These are phyloP conservation scores for Sherardia arvensis DNA, from an alignment of 257 asterid species.

Conservation along the genomic window DNA sequence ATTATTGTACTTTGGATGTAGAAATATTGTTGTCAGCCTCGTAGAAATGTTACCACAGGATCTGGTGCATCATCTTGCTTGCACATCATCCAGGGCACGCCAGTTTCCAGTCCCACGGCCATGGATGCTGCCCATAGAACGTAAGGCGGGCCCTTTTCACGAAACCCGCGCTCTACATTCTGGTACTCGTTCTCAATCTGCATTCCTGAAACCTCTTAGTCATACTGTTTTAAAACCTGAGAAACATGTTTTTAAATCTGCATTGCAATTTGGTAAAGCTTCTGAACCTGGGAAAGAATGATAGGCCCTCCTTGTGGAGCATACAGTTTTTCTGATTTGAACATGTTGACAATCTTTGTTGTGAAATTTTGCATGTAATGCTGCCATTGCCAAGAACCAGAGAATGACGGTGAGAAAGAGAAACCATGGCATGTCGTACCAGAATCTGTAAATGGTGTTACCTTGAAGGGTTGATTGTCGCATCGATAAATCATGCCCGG, in stretches of 20 bases:
- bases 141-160: conserved; percentile 50
- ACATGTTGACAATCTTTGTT: conserved; percentile 54
- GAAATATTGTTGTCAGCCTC: neutral
- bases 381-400: conserved; percentile 35
- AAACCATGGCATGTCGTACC: neutral
- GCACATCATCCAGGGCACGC: conserved; percentile 97
- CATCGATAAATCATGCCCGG: conserved; percentile 58
- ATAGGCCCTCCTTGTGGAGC: conserved; percentile 97
- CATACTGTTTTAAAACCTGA: too few relatives aligned
- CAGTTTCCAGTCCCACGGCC: conserved; percentile 69
- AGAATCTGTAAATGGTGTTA: conserved; percentile 6
- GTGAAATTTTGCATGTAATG: conserved; percentile 60
- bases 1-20: neutral
- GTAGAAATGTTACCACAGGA: conserved; percentile 57
- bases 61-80: conserved; percentile 91
- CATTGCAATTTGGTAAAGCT: neutral
- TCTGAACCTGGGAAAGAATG: conserved; percentile 63
- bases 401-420: neutral
- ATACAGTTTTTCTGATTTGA: conserved; percentile 63
- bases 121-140: conserved; percentile 84
- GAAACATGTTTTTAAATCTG: too few relatives aligned
- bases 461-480: conserved; percentile 76
- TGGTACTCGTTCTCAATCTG: conserved; percentile 93
- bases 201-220: neutral
- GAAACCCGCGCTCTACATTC: conserved; percentile 44